Percentiles rank a stretch among this genome's conserved stretches.
These are phyloP conservation scores for Phytophthora capsici DNA, from an alignment of 352 stramenopile species.

Conservation along the genomic window DNA sequence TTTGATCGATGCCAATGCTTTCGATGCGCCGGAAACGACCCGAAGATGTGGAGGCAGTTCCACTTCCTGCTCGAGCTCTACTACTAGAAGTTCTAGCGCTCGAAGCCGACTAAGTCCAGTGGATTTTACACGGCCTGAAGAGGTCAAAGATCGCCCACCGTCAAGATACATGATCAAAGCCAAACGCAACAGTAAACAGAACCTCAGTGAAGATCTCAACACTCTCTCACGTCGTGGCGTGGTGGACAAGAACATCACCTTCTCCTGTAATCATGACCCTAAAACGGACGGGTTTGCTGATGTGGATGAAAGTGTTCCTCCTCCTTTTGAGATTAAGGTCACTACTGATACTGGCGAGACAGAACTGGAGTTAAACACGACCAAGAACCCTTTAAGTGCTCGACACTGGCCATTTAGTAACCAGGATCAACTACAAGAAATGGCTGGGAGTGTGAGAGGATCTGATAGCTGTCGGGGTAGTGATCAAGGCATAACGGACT, in stretches of 20 bases:
- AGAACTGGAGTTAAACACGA: not conserved
- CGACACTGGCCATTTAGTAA: slow-evolving; percentile 50
- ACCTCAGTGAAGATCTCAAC: not conserved
- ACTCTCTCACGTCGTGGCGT: slow-evolving; percentile 51
- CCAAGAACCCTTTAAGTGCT: slow-evolving; percentile 6
- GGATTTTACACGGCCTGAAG: not conserved
- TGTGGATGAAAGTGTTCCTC: slow-evolving; percentile 79
- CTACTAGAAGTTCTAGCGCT: slow-evolving; percentile 6
- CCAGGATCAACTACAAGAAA: slow-evolving; percentile 36
- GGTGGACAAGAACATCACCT: slow-evolving; percentile 33
- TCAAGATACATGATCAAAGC: slow-evolving; percentile 82
- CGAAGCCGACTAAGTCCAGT: slow-evolving; percentile 4
- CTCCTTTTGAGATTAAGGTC: slow-evolving; percentile 84
- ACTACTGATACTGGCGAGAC: slow-evolving; percentile 52
- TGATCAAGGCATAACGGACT: slow-evolving; percentile 12
- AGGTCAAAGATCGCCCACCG: slow-evolving; percentile 54
- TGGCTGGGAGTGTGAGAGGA: slow-evolving; percentile 18
- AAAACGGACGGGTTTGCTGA: slow-evolving; percentile 83
- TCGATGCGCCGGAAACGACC: slow-evolving; percentile 31
- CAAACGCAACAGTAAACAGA: slow-evolving; percentile 38
- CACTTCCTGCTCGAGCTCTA: slow-evolving; percentile 6
- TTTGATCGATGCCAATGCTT: slow-evolving; percentile 63
- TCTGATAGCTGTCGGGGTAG: slow-evolving; percentile 11
- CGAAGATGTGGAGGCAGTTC: slow-evolving; percentile 13
- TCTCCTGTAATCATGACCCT: slow-evolving; percentile 72